Percentiles rank a stretch among this genome's conserved stretches.
Conservation (phyloP, 805 yeast genomes). For the Brettanomyces nanus region DNA sequence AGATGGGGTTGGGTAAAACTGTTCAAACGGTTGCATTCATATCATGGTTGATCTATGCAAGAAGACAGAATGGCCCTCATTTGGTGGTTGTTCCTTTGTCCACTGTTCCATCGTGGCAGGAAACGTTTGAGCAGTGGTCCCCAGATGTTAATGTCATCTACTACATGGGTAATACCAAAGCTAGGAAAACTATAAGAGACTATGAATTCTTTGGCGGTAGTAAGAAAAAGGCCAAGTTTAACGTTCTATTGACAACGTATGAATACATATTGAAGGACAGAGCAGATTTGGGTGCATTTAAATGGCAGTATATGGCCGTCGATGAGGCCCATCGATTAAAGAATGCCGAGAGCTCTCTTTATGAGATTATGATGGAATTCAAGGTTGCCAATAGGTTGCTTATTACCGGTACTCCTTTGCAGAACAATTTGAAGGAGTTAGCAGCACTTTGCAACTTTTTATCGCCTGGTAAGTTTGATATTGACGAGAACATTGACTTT, state of each 20-base stretch:
- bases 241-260: constrained; percentile 87
- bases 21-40: constrained; percentile 93
- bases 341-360: constrained; percentile 86
- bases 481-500: constrained; percentile 85
- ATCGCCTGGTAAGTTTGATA: constrained; percentile 88
- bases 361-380: constrained; percentile 79
- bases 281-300: constrained; percentile 66
- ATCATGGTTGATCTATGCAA: constrained; percentile 90
- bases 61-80: constrained; percentile 97
- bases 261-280: constrained; percentile 93
- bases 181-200: constrained; percentile 76
- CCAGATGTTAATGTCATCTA: constrained; percentile 92
- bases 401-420: constrained; percentile 97
- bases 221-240: constrained; percentile 72
- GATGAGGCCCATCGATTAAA: constrained; percentile 98
- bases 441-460: constrained; percentile 92
- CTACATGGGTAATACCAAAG: constrained; percentile 84
- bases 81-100: constrained; percentile 92
- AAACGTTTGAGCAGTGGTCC: constrained; percentile 95
- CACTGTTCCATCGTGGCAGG: constrained; percentile 98
- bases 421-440: constrained; percentile 88
- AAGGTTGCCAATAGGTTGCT: constrained; percentile 76
- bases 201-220: constrained; percentile 70
- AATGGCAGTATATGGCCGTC: constrained; percentile 95
- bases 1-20: constrained; percentile 98